phyloP scores from a whole-genome alignment of 768 basidiomycete species.

The Boletus reticulatus region DNA sequence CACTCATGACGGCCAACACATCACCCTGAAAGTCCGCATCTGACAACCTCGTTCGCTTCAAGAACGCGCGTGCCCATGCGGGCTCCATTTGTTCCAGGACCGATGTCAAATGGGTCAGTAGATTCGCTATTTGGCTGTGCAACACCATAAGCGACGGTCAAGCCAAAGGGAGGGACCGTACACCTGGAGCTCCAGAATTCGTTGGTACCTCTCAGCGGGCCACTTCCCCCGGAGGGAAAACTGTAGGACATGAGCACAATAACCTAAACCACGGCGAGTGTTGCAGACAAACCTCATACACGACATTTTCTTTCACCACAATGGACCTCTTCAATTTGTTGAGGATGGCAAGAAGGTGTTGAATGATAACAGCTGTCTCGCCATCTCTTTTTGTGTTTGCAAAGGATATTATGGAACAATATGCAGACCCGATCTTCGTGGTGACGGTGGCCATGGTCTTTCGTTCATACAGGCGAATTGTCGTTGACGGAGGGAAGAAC shows the following conservation, averaged over 20 bases:
- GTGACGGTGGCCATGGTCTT: slow-evolving; percentile 65
- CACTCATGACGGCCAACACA: slow-evolving; percentile 77
- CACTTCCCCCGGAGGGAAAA: slow-evolving; percentile 75
- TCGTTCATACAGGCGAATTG: slow-evolving; percentile 73
- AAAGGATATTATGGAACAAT: slow-evolving; percentile 75
- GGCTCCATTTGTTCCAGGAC: slow-evolving; percentile 71
- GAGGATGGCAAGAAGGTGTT: slow-evolving; percentile 70
- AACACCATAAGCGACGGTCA: slow-evolving; percentile 1
- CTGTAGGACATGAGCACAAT: slow-evolving; percentile 32
- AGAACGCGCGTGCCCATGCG: slow-evolving; percentile 74
- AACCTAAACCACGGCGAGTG: not conserved
- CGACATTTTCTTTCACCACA: slow-evolving; percentile 53
- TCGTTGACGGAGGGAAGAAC: slow-evolving; percentile 71
- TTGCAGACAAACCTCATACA: slow-evolving; percentile 55
- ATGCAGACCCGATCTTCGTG: slow-evolving; percentile 63
- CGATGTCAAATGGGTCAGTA: slow-evolving; percentile 72
- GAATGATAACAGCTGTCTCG: slow-evolving; percentile 54
- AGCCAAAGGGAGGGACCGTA: slow-evolving; percentile 30
- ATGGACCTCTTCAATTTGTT: slow-evolving; percentile 67
- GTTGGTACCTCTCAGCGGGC: slow-evolving; percentile 78
- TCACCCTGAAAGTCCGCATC: slow-evolving; percentile 86
- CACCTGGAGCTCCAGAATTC: slow-evolving; percentile 66
- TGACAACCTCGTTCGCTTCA: slow-evolving; percentile 69
- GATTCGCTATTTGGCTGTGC: slow-evolving; percentile 61
- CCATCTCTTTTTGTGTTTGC: slow-evolving; percentile 54